Conservation (phyloP, 176 grass and related monocot species). For the Avena insularis region DNA sequence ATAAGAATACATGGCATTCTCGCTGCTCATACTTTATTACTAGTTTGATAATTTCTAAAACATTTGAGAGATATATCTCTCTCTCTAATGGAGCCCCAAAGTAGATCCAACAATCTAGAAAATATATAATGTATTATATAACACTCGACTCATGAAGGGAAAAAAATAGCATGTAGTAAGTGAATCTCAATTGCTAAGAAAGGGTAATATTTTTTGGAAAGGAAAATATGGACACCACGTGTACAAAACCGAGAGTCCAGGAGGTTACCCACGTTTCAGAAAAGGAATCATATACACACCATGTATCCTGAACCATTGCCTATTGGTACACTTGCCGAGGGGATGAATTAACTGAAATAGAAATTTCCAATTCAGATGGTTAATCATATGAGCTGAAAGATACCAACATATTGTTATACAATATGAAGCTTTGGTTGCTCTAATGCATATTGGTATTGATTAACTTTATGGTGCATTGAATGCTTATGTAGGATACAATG, state of each 20-base stretch:
- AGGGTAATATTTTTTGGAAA: too few species aligned
- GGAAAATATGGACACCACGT: background rate
- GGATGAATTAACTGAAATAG: background rate
- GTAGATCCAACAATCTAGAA: too few species aligned
- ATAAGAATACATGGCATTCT: background rate
- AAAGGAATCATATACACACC: background rate
- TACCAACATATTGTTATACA: background rate
- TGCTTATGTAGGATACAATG: constrained; percentile 37
- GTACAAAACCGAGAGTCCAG: background rate
- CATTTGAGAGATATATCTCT: background rate
- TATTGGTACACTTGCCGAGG: too few species aligned
- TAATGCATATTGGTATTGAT: background rate
- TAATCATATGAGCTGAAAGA: background rate
- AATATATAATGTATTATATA: background rate
- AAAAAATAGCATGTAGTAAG: background rate
- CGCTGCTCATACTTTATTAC: background rate
- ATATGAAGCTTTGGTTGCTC: background rate
- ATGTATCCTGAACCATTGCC: background rate
- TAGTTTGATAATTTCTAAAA: background rate
- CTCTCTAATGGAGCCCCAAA: background rate
- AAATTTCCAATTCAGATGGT: background rate
- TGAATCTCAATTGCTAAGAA: background rate
- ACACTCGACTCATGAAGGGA: background rate
- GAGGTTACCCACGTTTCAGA: background rate
- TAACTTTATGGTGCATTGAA: background rate